Percentiles rank a stretch among this genome's conserved stretches.
These are phyloP conservation scores for Trametes meyenii DNA, from an alignment of 768 basidiomycete genomes.

Conservation along the genomic window DNA sequence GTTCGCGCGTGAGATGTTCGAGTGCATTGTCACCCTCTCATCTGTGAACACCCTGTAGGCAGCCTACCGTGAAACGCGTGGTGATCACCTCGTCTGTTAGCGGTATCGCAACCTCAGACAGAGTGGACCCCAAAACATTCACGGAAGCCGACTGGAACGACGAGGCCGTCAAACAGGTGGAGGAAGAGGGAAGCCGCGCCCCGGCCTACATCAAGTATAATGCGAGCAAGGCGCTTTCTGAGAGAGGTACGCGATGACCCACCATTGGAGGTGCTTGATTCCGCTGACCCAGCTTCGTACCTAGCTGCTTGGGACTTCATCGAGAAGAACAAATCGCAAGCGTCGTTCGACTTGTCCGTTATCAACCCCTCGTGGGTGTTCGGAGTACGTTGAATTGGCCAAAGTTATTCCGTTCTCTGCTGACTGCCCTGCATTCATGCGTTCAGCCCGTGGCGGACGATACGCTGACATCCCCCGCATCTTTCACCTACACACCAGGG, in stretches of 20 bases:
- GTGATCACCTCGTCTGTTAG: conserved; percentile 62
- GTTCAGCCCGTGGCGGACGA: neutral
- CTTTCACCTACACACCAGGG: neutral
- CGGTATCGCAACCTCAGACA: conserved; percentile 35
- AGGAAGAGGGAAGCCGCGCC: conserved; percentile 52
- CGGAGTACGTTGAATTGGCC: neutral
- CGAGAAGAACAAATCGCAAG: conserved; percentile 43
- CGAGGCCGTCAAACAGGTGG: conserved; percentile 43
- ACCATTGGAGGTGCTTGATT: no score
- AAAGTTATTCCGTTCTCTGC: neutral
- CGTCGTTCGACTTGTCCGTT: conserved; percentile 36
- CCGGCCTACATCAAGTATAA: conserved; percentile 47
- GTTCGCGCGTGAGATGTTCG: conserved; percentile 25
- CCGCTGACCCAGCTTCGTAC: no score
- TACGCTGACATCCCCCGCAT: neutral
- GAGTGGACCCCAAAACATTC: conserved; percentile 36
- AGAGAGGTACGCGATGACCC: conserved; percentile 35
- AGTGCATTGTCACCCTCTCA: neutral
- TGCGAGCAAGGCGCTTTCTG: conserved; percentile 62
- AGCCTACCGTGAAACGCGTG: conserved; percentile 53
- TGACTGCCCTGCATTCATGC: neutral
- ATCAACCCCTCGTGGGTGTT: conserved; percentile 53
- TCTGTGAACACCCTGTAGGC: neutral
- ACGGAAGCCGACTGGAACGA: conserved; percentile 67
- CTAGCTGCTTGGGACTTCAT: conserved; percentile 53